Conservation (phyloP, 805 yeast species). For the Candida peoriensis region DNA sequence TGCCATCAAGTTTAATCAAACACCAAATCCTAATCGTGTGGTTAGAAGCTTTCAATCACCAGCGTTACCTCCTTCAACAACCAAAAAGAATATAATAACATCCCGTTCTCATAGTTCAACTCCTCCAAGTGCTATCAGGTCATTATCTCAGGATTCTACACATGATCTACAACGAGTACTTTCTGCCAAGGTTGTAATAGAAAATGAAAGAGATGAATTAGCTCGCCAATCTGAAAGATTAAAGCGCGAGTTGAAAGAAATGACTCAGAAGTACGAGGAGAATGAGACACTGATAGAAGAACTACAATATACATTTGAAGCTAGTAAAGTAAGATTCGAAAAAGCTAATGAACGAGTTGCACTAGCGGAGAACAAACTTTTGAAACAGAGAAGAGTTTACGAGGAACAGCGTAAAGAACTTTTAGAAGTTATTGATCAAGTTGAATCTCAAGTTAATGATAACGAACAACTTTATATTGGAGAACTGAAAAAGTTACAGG, state of each 20-base stretch:
- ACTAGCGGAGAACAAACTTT: conserved; percentile 36
- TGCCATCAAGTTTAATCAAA: conserved; percentile 8
- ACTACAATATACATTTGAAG: conserved; percentile 10
- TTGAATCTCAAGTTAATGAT: conserved; percentile 51
- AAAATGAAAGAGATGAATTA: conserved; percentile 32
- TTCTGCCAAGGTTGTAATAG: conserved; percentile 16
- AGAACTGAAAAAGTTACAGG: conserved; percentile 37
- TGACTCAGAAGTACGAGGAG: conserved; percentile 6
- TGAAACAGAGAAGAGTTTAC: conserved; percentile 40
- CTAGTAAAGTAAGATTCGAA: conserved; percentile 7
- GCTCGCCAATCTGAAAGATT: conserved; percentile 31
- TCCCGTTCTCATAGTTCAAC: conserved; percentile 7
- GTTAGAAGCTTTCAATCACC: conserved; percentile 2
- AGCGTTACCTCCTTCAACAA: conserved; percentile 5
- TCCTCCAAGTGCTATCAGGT: conserved; percentile 6
- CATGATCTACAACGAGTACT: conserved; percentile 16
- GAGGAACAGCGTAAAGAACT: conserved; percentile 56
- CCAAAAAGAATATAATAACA: neutral
- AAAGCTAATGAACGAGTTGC: conserved; percentile 14
- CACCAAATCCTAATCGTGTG: conserved; percentile 6
- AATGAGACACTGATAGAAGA: conserved; percentile 9
- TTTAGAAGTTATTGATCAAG: conserved; percentile 50
- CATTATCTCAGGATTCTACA: neutral
- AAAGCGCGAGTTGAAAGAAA: conserved; percentile 23
- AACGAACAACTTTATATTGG: conserved; percentile 43